Conservation (phyloP, 2,329 filamentous ascomycete species). For the Zarea fungicola region DNA sequence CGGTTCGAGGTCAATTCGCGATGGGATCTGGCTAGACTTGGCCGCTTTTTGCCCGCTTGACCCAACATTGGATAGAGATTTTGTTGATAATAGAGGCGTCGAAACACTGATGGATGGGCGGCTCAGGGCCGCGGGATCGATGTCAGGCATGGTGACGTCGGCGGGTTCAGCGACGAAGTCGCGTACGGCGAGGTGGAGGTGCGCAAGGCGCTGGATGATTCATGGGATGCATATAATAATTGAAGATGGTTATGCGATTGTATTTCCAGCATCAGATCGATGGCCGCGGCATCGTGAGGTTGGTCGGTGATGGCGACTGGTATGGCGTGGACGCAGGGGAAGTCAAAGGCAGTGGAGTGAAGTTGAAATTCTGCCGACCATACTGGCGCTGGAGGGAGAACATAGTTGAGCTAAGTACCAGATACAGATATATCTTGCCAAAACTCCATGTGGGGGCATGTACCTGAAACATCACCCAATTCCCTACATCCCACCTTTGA, state of each 20-base stretch:
- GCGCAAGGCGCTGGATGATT: slow-evolving; percentile 37
- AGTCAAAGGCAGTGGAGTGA: slow-evolving; percentile 26
- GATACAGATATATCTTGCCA: slow-evolving; percentile 16
- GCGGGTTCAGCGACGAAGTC: slow-evolving; percentile 31
- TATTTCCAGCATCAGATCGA: slow-evolving; percentile 34
- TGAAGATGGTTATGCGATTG: slow-evolving; percentile 37
- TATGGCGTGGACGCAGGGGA: slow-evolving; percentile 20
- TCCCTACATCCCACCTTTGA: slow-evolving; percentile 15
- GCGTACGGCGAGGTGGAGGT: slow-evolving; percentile 43
- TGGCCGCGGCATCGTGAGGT: slow-evolving; percentile 39
- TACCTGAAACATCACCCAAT: not conserved
- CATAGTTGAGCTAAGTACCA: slow-evolving; percentile 20
- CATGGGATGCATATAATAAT: slow-evolving; percentile 40
- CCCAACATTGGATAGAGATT: slow-evolving; percentile 51
- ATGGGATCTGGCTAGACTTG: slow-evolving; percentile 58
- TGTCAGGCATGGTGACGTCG: slow-evolving; percentile 55
- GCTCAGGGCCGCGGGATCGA: slow-evolving; percentile 65
- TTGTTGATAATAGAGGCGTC: slow-evolving; percentile 53
- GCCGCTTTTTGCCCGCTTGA: slow-evolving; percentile 45
- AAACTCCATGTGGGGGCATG: not conserved
- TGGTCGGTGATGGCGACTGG: slow-evolving; percentile 34
- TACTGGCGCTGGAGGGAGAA: slow-evolving; percentile 18
- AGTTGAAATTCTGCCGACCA: slow-evolving; percentile 33
- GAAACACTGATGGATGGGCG: slow-evolving; percentile 53
- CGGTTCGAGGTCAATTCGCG: slow-evolving; percentile 63